A percentile compares a stretch with the other conserved stretches of the same genome.
Conservation (phyloP, 139 green algal species). For the Chlorella sp. region DNA sequence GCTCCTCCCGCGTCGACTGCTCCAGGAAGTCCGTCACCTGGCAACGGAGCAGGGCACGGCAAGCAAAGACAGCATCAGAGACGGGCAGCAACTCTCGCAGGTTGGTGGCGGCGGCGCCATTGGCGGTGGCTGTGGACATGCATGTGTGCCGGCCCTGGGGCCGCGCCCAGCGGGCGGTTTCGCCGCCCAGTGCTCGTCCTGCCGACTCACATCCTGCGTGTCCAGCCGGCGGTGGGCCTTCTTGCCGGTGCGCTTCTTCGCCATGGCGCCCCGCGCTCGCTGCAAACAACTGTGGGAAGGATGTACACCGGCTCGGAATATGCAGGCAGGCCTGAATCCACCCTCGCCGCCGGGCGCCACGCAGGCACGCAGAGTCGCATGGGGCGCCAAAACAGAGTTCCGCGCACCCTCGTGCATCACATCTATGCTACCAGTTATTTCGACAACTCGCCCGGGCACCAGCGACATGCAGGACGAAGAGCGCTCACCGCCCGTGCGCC, state of each 20-base stretch:
- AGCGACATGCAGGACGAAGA: neutral
- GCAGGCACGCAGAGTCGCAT: no score
- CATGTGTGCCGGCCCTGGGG: neutral
- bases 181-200: no score
- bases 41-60: neutral
- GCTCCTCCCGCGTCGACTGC: slow-evolving; percentile 61
- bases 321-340: no score
- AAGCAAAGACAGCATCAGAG: no score
- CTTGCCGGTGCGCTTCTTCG: slow-evolving; percentile 29
- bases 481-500: slow-evolving; percentile 18
- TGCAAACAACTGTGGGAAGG: neutral
- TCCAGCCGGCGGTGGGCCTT: slow-evolving; percentile 36
- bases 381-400: no score
- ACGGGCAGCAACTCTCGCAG: no score
- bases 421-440: no score
- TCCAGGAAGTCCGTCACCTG: slow-evolving; percentile 71
- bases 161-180: neutral
- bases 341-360: no score
- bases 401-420: no score
- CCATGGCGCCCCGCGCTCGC: slow-evolving; percentile 6
- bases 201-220: slow-evolving; percentile 36
- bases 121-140: neutral
- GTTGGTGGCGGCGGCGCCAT: neutral
- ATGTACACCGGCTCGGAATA: no score
- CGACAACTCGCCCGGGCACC: no score